Base-by-base conservation (phyloP, 441 rosid species). In the Lepidium campestre region DNA sequence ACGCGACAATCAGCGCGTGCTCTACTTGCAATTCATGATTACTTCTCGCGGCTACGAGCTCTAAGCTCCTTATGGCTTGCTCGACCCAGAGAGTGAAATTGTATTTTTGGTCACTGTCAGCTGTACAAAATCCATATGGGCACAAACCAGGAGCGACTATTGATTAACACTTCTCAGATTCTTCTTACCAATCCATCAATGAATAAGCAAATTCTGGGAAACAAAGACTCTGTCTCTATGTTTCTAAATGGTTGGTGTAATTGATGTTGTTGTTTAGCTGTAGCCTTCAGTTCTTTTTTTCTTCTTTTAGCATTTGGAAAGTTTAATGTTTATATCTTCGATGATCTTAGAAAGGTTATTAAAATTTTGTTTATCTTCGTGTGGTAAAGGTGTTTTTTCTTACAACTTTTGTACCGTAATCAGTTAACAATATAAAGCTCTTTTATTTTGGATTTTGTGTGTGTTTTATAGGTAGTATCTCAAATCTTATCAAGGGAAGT, bases 21-120 rank as follows among this genome's bases (percentile, higher is more conserved):
- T 0, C 81, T 91, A 29, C 96, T 94, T 19, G 98, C 96, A 9
- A 88, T 94, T 67, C 85, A 91, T 49, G 92, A 91, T 50, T 91
- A 91, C 75, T 89, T 84, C 64, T 84, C 85, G 23, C 80, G 98
- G 55, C 77, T 94, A 55, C 96, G 99, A 2, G 98, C 99, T 71
- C 94, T 94, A 62, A 94, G 99, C 79, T 89, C 98, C 25, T 86
- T 94, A 10, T 94, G 99, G 99, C 91, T 91, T n/a, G 97, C 97
- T 29, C 85, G 97, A 31, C 97, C 99, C 10, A 77, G 86, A 75
- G 97, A 94, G 62, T 94, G 82, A 87, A 58, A 29, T 10, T 62
- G 68, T 53, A 12, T 17, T 54, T 29, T 25, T 25, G 64, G 27
- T 62, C 31, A 60, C 54, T 25, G 12, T 34, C 67, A 61, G 68